Base-by-base conservation (phyloP, 768 basidiomycete genomes). In the Boletus tomentosulus region DNA sequence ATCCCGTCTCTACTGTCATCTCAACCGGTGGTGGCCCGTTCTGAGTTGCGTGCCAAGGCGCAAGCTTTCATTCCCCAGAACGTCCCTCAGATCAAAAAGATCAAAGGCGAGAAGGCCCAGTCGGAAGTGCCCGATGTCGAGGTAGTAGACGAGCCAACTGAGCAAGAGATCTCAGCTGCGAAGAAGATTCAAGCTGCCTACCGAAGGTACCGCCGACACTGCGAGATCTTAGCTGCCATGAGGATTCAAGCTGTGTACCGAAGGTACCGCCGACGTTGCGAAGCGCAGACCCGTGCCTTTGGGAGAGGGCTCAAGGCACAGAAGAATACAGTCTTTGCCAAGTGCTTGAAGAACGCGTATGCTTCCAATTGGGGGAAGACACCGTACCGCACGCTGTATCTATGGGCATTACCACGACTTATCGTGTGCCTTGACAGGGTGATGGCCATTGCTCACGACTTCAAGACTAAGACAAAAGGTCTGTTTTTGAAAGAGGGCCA, bases 401-500 rank as follows among this genome's bases (percentile, higher is more conserved):
- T 67, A 4, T 66, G 68, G 46, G 65, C 66, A 15, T 64, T 80
- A 6, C 75, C 78, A 1, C 74, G 70, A 46, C 57, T 79, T 30
- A 61, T 78, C 2, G 55, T 75, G 2, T 77, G 73, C 55, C 66
- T 80, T 33, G 73, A 79, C 45, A 50, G 62, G n/a, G 60, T 65
- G n/a, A 62, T 71, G 10, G 33, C 58, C 3, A 28, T 65, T 19
- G 57, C 69, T 9, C 38, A 62, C 37, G 46, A 60, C 15, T 57
- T 62, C 47, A 78, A 78, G 63, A 53, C 24, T 4, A 59, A 61
- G 19, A 60, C 63, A 3, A 78, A 73, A 48, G 62, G 66, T 42
- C 63, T 63, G n/a, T 44, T 73, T 12, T 61, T 30, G 6, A 52
- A 57, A 12, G 70, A 62, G 16, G 49, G 51, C 27, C 72, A 76